These are phyloP conservation scores for Parathielavia hyrcaniae DNA, from an alignment of 495 filamentous ascomycete species.

Conservation along the genomic window DNA sequence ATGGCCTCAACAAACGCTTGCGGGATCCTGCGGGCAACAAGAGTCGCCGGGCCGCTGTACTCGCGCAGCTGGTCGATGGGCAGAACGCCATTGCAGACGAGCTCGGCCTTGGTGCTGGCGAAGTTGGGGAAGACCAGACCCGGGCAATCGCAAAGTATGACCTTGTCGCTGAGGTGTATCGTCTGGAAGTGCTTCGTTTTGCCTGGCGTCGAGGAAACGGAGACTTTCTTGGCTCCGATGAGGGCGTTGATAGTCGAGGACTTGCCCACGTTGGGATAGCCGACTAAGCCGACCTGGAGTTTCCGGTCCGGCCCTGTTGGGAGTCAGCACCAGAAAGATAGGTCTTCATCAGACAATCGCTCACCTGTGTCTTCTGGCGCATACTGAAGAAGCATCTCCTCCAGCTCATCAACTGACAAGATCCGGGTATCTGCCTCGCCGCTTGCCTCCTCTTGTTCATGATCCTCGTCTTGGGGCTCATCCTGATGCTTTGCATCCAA, in stretches of 20 bases:
- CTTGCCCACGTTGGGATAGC: constrained; percentile 98
- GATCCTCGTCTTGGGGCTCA: constrained; percentile 15
- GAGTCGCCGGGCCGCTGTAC: constrained; percentile 76
- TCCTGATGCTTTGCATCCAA: constrained; percentile 33
- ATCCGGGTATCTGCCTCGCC: constrained; percentile 66
- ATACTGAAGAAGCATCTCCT: constrained; percentile 77
- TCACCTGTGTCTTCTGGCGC: constrained; percentile 53
- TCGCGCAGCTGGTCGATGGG: constrained; percentile 97
- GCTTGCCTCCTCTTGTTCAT: constrained; percentile 28
- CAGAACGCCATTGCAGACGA: constrained; percentile 91
- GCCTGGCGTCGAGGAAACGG: constrained; percentile 92
- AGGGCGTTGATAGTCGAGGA: constrained; percentile 98
- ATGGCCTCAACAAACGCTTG: constrained; percentile 81
- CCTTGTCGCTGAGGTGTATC: constrained; percentile 80
- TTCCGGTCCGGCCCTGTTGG: constrained; percentile 49
- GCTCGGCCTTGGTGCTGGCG: constrained; percentile 89
- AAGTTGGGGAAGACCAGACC: constrained; percentile 99
- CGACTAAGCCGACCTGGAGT: constrained; percentile 86
- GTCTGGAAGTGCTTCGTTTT: constrained; percentile 99
- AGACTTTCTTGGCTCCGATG: constrained; percentile 96
- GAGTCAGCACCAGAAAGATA: constrained; percentile 18
- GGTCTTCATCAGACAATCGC: not conserved
- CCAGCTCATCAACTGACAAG: constrained; percentile 84
- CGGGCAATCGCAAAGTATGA: constrained; percentile 95
- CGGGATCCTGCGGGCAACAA: constrained; percentile 91